A percentile compares a stretch with the other conserved stretches of the same genome.
Conservation (phyloP, 768 basidiomycete genomes). For the Leccinum fibrillosum region DNA sequence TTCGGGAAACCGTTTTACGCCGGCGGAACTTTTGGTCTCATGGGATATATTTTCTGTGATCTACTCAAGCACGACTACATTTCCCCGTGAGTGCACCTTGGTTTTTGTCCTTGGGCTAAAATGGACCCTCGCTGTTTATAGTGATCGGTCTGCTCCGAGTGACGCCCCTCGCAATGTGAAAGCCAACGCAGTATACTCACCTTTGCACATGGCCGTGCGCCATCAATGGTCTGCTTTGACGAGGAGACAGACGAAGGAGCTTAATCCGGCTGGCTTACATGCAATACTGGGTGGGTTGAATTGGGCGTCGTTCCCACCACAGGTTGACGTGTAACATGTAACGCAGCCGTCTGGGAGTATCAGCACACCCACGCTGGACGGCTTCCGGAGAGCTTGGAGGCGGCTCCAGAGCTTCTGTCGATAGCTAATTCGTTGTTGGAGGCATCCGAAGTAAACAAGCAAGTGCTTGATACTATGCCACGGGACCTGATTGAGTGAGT, state of each 20-base stretch:
- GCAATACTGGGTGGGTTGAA: conserved; percentile 59
- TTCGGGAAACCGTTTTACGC: conserved; percentile 80
- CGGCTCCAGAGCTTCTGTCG: conserved; percentile 55
- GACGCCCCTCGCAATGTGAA: conserved; percentile 58
- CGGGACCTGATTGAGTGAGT: conserved; percentile 58
- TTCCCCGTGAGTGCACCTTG: conserved; percentile 57
- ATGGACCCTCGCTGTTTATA: conserved; percentile 26
- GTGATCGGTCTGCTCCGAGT: conserved; percentile 61
- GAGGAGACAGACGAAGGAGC: conserved; percentile 74
- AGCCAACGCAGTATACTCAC: conserved; percentile 58
- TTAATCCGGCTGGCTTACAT: conserved; percentile 75
- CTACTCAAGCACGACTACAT: conserved; percentile 85
- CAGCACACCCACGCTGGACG: conserved; percentile 53
- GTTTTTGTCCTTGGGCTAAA: conserved; percentile 7
- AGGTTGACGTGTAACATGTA: conserved; percentile 13
- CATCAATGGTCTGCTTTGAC: conserved; percentile 69
- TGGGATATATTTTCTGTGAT: conserved; percentile 95
- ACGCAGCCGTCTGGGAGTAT: conserved; percentile 80
- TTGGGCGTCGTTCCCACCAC: neutral
- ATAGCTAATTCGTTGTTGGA: conserved; percentile 61
- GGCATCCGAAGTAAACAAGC: conserved; percentile 66
- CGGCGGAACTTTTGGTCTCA: conserved; percentile 87
- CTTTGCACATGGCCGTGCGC: conserved; percentile 59
- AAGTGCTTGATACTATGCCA: conserved; percentile 57
- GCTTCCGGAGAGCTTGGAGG: conserved; percentile 51